These are phyloP conservation scores for Thyridium curvatum DNA, from an alignment of 2,329 filamentous ascomycete species.

Conservation along the genomic window DNA sequence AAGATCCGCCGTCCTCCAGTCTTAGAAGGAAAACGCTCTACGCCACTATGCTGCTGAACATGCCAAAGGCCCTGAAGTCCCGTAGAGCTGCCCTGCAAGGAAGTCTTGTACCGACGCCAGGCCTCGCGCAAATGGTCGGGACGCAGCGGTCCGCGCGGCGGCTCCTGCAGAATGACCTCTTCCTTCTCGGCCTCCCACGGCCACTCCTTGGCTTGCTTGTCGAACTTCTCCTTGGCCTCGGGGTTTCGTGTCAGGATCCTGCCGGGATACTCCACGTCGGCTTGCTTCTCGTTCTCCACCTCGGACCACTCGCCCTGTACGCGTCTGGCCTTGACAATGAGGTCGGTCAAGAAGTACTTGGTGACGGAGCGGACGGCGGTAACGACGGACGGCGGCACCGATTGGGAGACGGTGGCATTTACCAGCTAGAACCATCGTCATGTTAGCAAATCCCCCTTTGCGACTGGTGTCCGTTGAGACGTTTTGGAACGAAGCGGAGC, in stretches of 20 bases:
- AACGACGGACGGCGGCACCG: constrained; percentile 66
- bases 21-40: constrained; percentile 51
- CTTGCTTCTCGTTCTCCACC: constrained; percentile 49
- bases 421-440: constrained; percentile 46
- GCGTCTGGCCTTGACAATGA: constrained; percentile 65
- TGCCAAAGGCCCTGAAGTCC: constrained; percentile 49
- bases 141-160: constrained; percentile 52
- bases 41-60: constrained; percentile 51
- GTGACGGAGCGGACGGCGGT: constrained; percentile 70
- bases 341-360: constrained; percentile 70
- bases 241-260: constrained; percentile 15
- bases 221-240: constrained; percentile 21
- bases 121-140: constrained; percentile 73
- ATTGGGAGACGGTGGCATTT: constrained; percentile 76
- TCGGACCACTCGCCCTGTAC: constrained; percentile 68
- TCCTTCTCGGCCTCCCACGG: constrained; percentile 14
- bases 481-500: constrained; percentile 12
- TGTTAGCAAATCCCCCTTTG: constrained; percentile 4
- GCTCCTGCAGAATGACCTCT: constrained; percentile 26
- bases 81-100: constrained; percentile 42
- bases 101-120: constrained; percentile 58
- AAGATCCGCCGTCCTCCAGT: constrained; percentile 48
- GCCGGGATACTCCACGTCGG: constrained; percentile 35
- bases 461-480: too few species aligned
- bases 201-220: constrained; percentile 21